phyloP scores from a whole-genome alignment of 257 asterid genomes.

The Lycium barbarum region DNA sequence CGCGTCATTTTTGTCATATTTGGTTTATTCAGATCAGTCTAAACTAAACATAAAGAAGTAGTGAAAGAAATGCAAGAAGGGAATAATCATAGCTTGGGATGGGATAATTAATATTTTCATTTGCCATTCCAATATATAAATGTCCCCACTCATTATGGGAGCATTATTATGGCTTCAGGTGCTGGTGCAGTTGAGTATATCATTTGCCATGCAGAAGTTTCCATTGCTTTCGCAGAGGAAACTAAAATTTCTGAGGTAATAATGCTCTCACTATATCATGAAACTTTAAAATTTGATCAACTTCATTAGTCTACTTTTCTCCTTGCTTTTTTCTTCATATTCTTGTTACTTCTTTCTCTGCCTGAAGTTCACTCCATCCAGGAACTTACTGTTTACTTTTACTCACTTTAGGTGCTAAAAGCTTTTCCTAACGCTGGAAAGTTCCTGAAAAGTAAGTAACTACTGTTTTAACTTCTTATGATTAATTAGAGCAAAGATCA shows the following conservation, averaged over 20 bases:
- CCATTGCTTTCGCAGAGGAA: conserved; percentile 75
- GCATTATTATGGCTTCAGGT: conserved; percentile 52
- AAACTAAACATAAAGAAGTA: not conserved
- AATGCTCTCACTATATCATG: conserved; percentile 17
- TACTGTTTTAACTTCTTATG: conserved; percentile 2
- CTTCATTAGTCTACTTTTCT: not conserved
- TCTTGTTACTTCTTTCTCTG: not conserved
- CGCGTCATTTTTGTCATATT: not conserved
- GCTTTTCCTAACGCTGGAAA: conserved; percentile 63
- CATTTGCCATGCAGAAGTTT: conserved; percentile 76
- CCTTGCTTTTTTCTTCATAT: not conserved
- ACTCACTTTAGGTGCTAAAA: conserved; percentile 58
- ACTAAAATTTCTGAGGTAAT: conserved; percentile 68
- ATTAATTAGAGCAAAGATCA: not conserved
- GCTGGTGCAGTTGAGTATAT: conserved; percentile 84
- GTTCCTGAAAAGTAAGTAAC: conserved; percentile 66
- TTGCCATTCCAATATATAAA: not conserved
- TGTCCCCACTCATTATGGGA: not conserved
- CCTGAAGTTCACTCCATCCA: not conserved
- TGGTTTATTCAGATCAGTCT: not conserved
- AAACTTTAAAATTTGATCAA: not conserved
- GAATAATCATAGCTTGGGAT: not conserved
- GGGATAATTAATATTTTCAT: not conserved
- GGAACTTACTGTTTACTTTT: conserved; percentile 9
- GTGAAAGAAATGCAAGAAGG: not conserved